Evolutionary conservation across 331 rosid genomes (phyloP), one percentile per base, ranked within the genome.

Genomic region (Prunus yedoensis): DNA sequence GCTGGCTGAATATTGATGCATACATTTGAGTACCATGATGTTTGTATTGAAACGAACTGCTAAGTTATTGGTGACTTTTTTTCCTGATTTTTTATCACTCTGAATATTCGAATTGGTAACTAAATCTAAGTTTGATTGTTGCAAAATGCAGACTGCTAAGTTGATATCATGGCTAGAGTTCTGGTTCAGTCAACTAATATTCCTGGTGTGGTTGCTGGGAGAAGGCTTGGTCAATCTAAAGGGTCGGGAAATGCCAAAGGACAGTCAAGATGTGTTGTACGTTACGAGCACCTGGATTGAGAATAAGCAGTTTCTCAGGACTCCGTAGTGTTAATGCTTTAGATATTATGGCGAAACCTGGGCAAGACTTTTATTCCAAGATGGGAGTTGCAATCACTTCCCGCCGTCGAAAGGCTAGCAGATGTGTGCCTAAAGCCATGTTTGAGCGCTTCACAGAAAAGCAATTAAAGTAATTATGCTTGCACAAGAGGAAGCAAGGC

Each of bases 401-500:
- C 8, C 71, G 78, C 54, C 74, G 83, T 45, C 78, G 73, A 77
- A 90, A 83, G 85, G 96, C 90, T 57, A 86, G 84, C 54, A 85
- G 96, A 87, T 81, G 88, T 32, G 89, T 84, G 3, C 89, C 94
- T 4, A 92, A 81, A 62, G 99, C 99, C 10, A 95, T 95, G 99
- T 95, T 95, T 68, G 99, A 95, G 89, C 97, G 99, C 45, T 95
- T 92, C 73, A 95, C 99, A 0, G 99, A 92, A 83, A 95, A 73
- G 97, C 99, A 46, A 95, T 95, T 68, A 92, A 95, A 78, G 97
- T 92, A 5, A 92, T 95, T 65, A 92, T 95, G 99, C 89, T 92
- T 49, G 97, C 99, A 18, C 97, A 95, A 80, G 99, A 95, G 84
- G 99, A 95, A 84, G 97, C 97, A 10, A 92, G 97, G 76, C 87